These are phyloP conservation scores for Thinopyrum elongatum DNA, from an alignment of 176 grass and related monocot species.

Conservation along the genomic window DNA sequence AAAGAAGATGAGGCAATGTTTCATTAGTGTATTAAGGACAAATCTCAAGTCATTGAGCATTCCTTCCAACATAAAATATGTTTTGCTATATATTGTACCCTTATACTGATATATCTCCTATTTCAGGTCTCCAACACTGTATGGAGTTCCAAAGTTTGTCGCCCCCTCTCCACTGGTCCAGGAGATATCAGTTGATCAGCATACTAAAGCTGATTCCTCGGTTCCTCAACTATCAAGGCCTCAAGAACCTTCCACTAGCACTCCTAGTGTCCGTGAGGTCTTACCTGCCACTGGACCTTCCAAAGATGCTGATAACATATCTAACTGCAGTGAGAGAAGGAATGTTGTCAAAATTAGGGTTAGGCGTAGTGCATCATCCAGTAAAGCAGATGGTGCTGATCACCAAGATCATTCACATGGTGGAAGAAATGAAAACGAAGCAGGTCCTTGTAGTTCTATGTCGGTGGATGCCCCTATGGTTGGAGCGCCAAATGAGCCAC, in stretches of 20 bases:
- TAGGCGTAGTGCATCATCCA: conserved; percentile 65
- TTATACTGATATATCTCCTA: conserved; percentile 21
- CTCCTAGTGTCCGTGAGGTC: conserved; percentile 56
- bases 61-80: neutral
- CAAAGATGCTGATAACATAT: conserved; percentile 86
- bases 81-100: conserved; percentile 14
- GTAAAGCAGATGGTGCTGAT: conserved; percentile 76
- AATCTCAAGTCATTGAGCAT: conserved; percentile 12
- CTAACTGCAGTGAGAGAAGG: conserved; percentile 84
- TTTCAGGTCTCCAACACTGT: conserved; percentile 72
- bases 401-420: conserved; percentile 47
- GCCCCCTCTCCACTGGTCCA: conserved; percentile 30
- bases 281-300: conserved; percentile 50
- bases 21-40: neutral
- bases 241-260: conserved; percentile 69
- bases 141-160: conserved; percentile 66
- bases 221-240: conserved; percentile 54
- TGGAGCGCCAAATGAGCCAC: conserved; percentile 48
- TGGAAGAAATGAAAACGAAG: conserved; percentile 72
- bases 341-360: conserved; percentile 92
- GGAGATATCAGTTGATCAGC: conserved; percentile 55
- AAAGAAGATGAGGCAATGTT: neutral
- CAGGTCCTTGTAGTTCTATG: conserved; percentile 83
- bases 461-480: conserved; percentile 87
- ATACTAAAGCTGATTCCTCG: conserved; percentile 46